A percentile compares a stretch with the other conserved stretches of the same genome.
Conservation (phyloP, 306 rosid species). For the Aeschynomene evenia region DNA sequence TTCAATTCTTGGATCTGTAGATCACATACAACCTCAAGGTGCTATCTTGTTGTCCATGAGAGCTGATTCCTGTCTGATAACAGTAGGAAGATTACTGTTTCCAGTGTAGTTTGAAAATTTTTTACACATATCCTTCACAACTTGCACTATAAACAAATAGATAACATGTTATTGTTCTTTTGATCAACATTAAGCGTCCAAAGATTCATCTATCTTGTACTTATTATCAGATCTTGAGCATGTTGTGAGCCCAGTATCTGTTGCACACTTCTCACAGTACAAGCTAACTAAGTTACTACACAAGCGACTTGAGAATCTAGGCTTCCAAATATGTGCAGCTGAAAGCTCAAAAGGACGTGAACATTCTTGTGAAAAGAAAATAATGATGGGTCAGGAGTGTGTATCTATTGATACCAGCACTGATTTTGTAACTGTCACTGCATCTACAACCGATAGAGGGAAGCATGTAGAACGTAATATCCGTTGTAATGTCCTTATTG, state of each 20-base stretch:
- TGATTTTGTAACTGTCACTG: slow-evolving; percentile 50
- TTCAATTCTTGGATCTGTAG: slow-evolving; percentile 87
- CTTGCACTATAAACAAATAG: slow-evolving; percentile 3
- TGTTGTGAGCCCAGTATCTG: slow-evolving; percentile 80
- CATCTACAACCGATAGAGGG: slow-evolving; percentile 58
- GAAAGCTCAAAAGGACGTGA: slow-evolving; percentile 43
- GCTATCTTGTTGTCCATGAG: slow-evolving; percentile 29
- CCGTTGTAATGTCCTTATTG: slow-evolving; percentile 63
- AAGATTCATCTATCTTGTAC: slow-evolving; percentile 37
- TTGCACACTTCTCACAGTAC: slow-evolving; percentile 92
- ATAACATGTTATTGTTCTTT: slow-evolving; percentile 16
- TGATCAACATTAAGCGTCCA: slow-evolving; percentile 23
- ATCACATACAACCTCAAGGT: slow-evolving; percentile 97
- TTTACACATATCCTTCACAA: slow-evolving; percentile 24
- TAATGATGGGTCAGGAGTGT: slow-evolving; percentile 85
- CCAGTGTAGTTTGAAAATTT: slow-evolving; percentile 5
- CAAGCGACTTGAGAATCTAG: slow-evolving; percentile 62
- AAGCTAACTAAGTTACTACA: slow-evolving; percentile 61
- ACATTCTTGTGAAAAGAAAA: slow-evolving; percentile 43
- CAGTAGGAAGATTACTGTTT: slow-evolving; percentile 19
- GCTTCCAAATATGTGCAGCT: slow-evolving; percentile 49
- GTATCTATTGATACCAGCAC: slow-evolving; percentile 54
- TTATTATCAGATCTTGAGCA: slow-evolving; percentile 72
- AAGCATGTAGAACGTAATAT: slow-evolving; percentile 52
- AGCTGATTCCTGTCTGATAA: slow-evolving; percentile 7